These are phyloP conservation scores for Elymus sibiricus DNA, from an alignment of 176 grass and related monocot genomes.

Conservation along the genomic window DNA sequence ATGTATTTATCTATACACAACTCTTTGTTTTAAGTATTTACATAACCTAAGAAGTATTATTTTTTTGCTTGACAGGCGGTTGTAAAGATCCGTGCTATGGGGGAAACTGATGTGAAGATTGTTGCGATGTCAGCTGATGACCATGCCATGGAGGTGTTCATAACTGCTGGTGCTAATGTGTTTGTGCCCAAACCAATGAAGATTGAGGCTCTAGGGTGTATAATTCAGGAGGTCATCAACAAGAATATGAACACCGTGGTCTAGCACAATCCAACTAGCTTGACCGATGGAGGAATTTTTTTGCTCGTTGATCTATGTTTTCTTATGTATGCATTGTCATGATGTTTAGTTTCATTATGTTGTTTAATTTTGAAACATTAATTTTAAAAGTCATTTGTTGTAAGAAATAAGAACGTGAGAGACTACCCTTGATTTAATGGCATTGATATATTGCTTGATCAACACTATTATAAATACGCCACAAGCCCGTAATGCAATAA, in stretches of 20 bases:
- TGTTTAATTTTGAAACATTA: neutral
- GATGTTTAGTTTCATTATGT: neutral
- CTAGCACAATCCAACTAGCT: neutral
- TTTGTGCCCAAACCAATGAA: conserved; percentile 20
- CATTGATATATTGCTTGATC: neutral
- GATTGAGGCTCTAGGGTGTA: neutral
- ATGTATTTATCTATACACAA: neutral
- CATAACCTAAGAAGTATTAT: neutral
- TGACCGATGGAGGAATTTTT: no score
- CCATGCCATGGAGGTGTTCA: neutral
- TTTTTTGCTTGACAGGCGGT: neutral
- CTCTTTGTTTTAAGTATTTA: neutral
- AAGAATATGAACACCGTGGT: conserved; percentile 12
- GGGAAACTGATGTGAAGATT: conserved; percentile 20
- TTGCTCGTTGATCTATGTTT: neutral
- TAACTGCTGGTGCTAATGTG: conserved; percentile 2
- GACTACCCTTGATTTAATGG: neutral
- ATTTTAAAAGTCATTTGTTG: neutral
- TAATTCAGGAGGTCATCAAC: neutral
- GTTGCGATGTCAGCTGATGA: conserved; percentile 17
- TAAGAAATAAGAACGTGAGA: neutral
- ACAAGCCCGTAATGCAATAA: neutral
- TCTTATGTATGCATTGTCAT: neutral
- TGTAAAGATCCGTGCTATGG: conserved; percentile 27
- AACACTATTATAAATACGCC: neutral